A percentile compares a stretch with the other conserved stretches of the same genome.
phyloP scores from a whole-genome alignment of 495 filamentous ascomycete species.

The Xylaria castorea region DNA sequence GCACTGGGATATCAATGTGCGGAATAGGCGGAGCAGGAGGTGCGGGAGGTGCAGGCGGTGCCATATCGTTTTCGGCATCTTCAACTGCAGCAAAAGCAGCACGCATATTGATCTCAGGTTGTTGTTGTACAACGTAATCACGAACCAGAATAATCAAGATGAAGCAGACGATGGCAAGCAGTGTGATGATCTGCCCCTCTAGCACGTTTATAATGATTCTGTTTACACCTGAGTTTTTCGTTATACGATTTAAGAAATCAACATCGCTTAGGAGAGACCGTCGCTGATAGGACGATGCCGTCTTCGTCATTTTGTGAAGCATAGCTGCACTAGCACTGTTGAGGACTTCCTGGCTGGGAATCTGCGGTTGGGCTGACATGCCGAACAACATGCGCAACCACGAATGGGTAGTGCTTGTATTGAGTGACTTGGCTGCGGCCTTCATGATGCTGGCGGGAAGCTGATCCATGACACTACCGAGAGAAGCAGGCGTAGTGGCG shows the following conservation, averaged over 20 bases:
- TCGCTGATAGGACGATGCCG: slow-evolving; percentile 25
- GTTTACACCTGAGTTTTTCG: slow-evolving; percentile 75
- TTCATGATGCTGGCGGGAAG: slow-evolving; percentile 42
- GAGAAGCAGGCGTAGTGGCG: slow-evolving; percentile 43
- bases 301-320: slow-evolving; percentile 27
- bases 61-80: slow-evolving; percentile 60
- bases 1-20: slow-evolving; percentile 18
- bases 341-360: slow-evolving; percentile 25
- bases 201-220: slow-evolving; percentile 80
- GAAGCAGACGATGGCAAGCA: slow-evolving; percentile 88
- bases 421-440: slow-evolving; percentile 39
- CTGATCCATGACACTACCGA: slow-evolving; percentile 40
- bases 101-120: slow-evolving; percentile 75
- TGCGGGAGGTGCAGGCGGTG: slow-evolving; percentile 38
- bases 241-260: slow-evolving; percentile 73
- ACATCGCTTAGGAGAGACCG: slow-evolving; percentile 74
- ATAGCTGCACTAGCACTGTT: slow-evolving; percentile 33
- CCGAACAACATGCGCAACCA: slow-evolving; percentile 36
- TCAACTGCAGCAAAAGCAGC: slow-evolving; percentile 59
- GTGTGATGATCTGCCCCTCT: slow-evolving; percentile 92
- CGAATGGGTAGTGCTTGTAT: slow-evolving; percentile 34
- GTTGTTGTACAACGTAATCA: slow-evolving; percentile 98
- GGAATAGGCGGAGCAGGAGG: slow-evolving; percentile 13
- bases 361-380: slow-evolving; percentile 16
- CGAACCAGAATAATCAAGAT: slow-evolving; percentile 94